phyloP scores from a whole-genome alignment of 257 asterid species.

The Solanum pinnatisectum region DNA sequence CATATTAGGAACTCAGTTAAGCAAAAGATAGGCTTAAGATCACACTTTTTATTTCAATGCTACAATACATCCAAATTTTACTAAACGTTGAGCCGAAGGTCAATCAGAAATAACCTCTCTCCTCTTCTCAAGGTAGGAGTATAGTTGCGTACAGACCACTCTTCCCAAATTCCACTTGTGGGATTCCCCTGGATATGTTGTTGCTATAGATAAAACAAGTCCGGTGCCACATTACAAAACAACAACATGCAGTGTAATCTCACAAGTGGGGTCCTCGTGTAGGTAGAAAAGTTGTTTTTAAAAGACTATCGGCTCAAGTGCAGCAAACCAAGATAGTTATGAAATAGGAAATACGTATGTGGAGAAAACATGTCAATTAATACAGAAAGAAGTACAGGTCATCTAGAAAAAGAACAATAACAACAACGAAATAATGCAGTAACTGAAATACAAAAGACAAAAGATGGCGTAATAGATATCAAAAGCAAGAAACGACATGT shows the following conservation, averaged over 20 bases:
- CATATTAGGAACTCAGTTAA: too few relatives aligned
- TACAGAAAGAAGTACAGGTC: background rate
- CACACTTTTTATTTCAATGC: background rate
- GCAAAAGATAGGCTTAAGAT: background rate
- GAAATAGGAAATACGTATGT: background rate
- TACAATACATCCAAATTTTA: background rate
- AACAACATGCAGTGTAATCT: background rate
- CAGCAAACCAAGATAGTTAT: background rate
- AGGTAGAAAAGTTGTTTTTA: background rate
- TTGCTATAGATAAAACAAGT: background rate
- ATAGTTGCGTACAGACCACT: rapidly evolving
- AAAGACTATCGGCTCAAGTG: background rate
- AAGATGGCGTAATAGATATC: background rate
- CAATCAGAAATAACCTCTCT: background rate
- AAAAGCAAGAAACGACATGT: background rate
- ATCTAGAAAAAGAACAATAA: background rate
- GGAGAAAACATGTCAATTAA: background rate
- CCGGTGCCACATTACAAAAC: background rate
- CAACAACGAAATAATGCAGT: background rate
- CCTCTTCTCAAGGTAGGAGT: background rate
- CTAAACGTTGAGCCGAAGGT: background rate
- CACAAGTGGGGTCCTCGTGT: background rate
- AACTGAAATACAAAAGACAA: background rate
- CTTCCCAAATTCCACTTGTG: background rate
- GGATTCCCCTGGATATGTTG: background rate